phyloP scores from a whole-genome alignment of 805 yeast species.

The Cephaloascus fragrans region DNA sequence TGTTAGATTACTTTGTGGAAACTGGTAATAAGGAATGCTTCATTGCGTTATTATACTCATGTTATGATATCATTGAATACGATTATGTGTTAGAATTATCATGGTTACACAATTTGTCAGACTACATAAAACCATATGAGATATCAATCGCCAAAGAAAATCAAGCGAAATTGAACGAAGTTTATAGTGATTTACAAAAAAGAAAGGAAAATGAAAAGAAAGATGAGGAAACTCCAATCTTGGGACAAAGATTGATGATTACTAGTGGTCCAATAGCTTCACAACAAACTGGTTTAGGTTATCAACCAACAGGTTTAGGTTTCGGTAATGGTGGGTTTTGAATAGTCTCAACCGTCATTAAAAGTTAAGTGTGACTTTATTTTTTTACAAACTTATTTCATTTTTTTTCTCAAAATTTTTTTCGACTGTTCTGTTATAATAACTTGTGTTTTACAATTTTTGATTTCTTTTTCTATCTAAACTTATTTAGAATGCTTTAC shows the following conservation, averaged over 20 bases:
- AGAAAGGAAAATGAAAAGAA: conserved; percentile 51
- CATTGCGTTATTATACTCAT: conserved; percentile 78
- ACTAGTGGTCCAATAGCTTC: conserved; percentile 58
- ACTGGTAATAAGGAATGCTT: conserved; percentile 95
- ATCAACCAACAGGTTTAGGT: conserved; percentile 65
- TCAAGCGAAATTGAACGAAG: conserved; percentile 50
- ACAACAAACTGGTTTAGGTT: conserved; percentile 39
- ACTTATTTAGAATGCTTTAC: no score
- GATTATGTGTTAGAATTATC: conserved; percentile 84
- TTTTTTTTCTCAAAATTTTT: no score
- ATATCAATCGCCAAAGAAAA: conserved; percentile 80
- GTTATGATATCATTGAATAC: conserved; percentile 68
- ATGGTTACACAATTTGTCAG: conserved; percentile 81
- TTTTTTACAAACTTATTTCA: no score
- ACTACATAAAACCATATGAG: conserved; percentile 86
- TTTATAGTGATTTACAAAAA: conserved; percentile 60
- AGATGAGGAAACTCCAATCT: conserved; percentile 37
- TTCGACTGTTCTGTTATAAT: no score
- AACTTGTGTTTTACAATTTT: no score
- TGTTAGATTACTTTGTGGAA: conserved; percentile 86
- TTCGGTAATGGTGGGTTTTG: conserved; percentile 59
- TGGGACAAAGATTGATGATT: conserved; percentile 67
- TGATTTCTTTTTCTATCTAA: no score
- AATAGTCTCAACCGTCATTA: no score
- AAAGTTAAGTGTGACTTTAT: no score